phyloP scores from a whole-genome alignment of 31 red algal genomes.

The Asparagopsis taxiformis region DNA sequence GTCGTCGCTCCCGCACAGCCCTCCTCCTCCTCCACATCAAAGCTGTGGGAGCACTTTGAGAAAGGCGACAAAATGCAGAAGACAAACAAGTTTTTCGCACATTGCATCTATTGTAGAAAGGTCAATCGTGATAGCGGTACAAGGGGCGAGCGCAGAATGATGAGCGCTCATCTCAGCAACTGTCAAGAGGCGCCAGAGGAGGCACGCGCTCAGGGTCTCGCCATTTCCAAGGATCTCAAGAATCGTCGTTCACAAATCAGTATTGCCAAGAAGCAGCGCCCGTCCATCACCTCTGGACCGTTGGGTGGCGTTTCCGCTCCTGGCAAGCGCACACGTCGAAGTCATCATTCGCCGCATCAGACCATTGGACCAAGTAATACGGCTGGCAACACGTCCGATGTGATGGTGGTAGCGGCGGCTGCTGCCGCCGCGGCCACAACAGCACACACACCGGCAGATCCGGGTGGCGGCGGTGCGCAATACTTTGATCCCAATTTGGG shows the following conservation, averaged over 20 bases:
- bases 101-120: constrained; percentile 60
- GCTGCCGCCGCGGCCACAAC: constrained; percentile 21
- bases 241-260: constrained; percentile 23
- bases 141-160: constrained; percentile 53
- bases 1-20: background rate
- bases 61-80: constrained; percentile 67
- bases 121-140: constrained; percentile 39
- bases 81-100: constrained; percentile 64
- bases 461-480: constrained; percentile 5
- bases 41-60: constrained; percentile 63
- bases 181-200: constrained; percentile 39
- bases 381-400: background rate
- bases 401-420: constrained; percentile 30
- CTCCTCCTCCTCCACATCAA: constrained; percentile 46
- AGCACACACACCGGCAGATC: constrained; percentile 24
- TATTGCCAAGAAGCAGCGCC: constrained; percentile 26
- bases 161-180: constrained; percentile 55
- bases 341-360: background rate
- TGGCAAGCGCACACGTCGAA: background rate
- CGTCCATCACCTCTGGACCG: constrained; percentile 4
- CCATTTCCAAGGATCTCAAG: constrained; percentile 54
- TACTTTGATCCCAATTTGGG: constrained; percentile 37
- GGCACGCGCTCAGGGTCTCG: constrained; percentile 34
- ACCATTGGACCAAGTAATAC: background rate
- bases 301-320: constrained; percentile 12